Evolutionary conservation across 2,329 filamentous ascomycete species (phyloP), one percentile per base, ranked within the genome.

Genomic region (Colletotrichum melonis): DNA sequence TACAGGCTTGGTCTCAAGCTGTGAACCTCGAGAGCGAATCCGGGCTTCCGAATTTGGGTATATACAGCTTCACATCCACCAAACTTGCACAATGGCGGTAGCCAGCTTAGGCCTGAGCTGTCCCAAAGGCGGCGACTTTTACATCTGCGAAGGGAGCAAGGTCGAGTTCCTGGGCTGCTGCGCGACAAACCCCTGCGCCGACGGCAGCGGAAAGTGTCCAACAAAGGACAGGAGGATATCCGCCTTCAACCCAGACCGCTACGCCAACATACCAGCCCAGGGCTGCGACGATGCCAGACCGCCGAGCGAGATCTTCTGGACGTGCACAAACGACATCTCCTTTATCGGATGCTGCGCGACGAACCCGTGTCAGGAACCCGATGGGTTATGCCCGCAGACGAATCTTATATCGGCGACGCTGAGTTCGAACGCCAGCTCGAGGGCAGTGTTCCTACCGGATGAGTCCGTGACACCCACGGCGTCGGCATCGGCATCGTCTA

Each of bases 111-210:
- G 78, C 16, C 73, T 83, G 0, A 71, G 69, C 5, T 86, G 84
- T 55, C 80, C 80, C 0, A 68, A 63, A 1, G 78, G 77, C 4
- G 80, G 81, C 28, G 46, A 68, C 6, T 84, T 85, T 46, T 85
- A 85, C 78, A 77, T 84, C 69, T 85, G 84, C 74, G 56, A 73
- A 4, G 76, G 77, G 1, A 79, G 79, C 38, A 74, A 72, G 4
- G 74, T 75, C 3, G 80, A 80, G 35, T 86, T 85, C 75, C 67
- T 86, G 54, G 85, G 84, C 14, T 86, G 84, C 74, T 86, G 84
- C 76, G 76, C 77, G 46, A 76, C 76, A 42, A 75, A 86, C 64
- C 83, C 84, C 2, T 83, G 81, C 76, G 71, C 76, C 26, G 71
- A 75, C 38, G 76, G 75, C 38, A 76, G 77, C 24, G 83, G 83